Evolutionary conservation across 345 rosid species (phyloP), one percentile per base, ranked within the genome.

Genomic region (Diplotaxis tenuifolia): DNA sequence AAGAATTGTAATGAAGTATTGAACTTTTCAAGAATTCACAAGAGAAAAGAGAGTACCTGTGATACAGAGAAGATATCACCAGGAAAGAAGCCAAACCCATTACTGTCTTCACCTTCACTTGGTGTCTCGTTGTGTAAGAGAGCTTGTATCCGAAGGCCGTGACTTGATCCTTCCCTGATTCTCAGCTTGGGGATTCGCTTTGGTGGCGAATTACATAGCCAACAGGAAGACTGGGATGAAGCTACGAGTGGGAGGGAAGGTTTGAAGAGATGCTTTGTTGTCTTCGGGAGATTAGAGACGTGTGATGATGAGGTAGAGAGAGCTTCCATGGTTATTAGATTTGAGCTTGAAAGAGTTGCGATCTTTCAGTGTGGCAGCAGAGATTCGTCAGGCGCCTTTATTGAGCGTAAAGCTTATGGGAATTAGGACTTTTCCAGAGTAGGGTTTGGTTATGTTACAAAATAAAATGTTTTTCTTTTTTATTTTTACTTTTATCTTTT

Each of bases 281-380:
- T 34, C 42, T 84, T 77, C 3, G 84, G 87, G 70, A 83, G 69
- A 18, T 71, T 80, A 67, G 86, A 68, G 71, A 62, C 5, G 74
- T 77, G 14, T 38, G 47, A 42, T 45, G 71, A 28, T 8, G 83
- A 76, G 68, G 84, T 83, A 21, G 83, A 82, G 2, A 84, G 78
- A 77, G 92, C 79, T 65, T 92, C 98, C 98, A 90, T 87, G 74
- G 79, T 54, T 60, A 8, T 38, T 42, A 42, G 50, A 16, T 45
- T 52, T 58, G 42, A 2, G 73, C 34, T 75, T 68, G 34, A 54
- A n/a, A 70, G 65, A 29, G 68, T 77, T 14, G 50, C 50, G 50
- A 40, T 40, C 47, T 42, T n/a, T 42, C 50, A 42, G 50, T 42
- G 50, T 42, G 18, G 50, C 6, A 42, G 50, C 52, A 16, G 55